Evolutionary conservation across 306 rosid genomes (phyloP).

Genomic region (Adenanthera pavonina): DNA sequence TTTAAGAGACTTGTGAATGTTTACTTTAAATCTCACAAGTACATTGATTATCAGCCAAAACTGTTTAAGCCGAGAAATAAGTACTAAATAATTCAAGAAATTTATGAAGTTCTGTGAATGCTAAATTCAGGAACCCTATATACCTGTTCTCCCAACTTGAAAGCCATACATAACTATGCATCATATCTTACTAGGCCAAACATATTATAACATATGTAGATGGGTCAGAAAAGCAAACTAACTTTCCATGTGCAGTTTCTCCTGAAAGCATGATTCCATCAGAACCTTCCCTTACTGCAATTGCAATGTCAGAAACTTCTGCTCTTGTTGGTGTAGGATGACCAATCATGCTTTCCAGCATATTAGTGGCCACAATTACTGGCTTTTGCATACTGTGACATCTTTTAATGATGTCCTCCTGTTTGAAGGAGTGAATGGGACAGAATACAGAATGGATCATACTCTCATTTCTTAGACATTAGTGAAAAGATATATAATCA

Average conservation of each 20-base stretch:
- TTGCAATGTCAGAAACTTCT: slow-evolving; percentile 95
- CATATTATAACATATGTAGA: neutral
- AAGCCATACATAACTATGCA: slow-evolving; percentile 18
- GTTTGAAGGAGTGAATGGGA: slow-evolving; percentile 39
- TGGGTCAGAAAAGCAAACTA: slow-evolving; percentile 48
- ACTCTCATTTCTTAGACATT: slow-evolving; percentile 30
- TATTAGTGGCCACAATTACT: slow-evolving; percentile 95
- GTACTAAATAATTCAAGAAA: neutral
- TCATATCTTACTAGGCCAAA: neutral
- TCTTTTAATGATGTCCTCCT: slow-evolving; percentile 91
- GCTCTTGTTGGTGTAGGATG: slow-evolving; percentile 99
- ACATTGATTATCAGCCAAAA: slow-evolving; percentile 2
- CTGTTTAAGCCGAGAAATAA: neutral
- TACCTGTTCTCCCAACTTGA: neutral
- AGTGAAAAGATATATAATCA: neutral
- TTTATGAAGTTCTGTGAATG: neutral
- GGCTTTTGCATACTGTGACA: slow-evolving; percentile 88
- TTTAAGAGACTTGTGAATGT: neutral
- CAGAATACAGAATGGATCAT: slow-evolving; percentile 27
- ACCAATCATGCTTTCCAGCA: slow-evolving; percentile 97
- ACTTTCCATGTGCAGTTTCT: slow-evolving; percentile 99
- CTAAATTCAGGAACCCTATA: neutral
- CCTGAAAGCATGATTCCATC: slow-evolving; percentile 99
- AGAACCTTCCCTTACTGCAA: slow-evolving; percentile 92
- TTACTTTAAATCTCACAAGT: neutral